These are phyloP conservation scores for Colletotrichum camelliae DNA, from an alignment of 2,329 filamentous ascomycete species.

Conservation along the genomic window DNA sequence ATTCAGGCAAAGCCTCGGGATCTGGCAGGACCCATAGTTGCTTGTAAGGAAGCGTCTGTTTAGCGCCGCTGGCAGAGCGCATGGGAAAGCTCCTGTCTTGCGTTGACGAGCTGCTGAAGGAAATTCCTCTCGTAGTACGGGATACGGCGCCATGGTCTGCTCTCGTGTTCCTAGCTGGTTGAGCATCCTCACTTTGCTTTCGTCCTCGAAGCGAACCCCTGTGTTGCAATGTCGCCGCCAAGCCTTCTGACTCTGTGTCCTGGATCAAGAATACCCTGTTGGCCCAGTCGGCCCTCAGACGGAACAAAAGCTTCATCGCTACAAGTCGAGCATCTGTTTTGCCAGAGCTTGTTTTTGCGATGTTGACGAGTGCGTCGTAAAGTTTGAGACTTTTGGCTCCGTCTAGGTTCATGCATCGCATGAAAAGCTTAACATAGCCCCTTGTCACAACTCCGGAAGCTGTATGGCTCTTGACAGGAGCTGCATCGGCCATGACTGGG, in stretches of 20 bases:
- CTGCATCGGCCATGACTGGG: conserved; percentile 26
- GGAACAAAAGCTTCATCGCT: conserved; percentile 80
- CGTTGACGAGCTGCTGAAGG: conserved; percentile 52
- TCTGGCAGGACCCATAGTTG: conserved; percentile 67
- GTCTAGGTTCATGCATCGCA: conserved; percentile 72
- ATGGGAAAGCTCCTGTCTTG: conserved; percentile 46
- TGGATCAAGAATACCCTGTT: conserved; percentile 76
- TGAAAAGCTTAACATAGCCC: conserved; percentile 78
- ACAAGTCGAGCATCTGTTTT: conserved; percentile 75
- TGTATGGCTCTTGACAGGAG: conserved; percentile 46
- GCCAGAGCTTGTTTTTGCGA: conserved; percentile 64
- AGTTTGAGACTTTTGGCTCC: conserved; percentile 67
- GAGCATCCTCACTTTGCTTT: conserved; percentile 57
- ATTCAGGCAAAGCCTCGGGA: conserved; percentile 57
- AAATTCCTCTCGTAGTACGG: conserved; percentile 56
- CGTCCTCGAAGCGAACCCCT: conserved; percentile 58
- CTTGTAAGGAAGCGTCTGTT: conserved; percentile 43
- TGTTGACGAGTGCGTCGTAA: conserved; percentile 67
- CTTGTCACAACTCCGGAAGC: conserved; percentile 74
- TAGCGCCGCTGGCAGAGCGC: conserved; percentile 48
- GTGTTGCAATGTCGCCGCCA: conserved; percentile 76
- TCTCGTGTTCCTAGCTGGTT: conserved; percentile 48
- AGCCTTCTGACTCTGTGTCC: conserved; percentile 72
- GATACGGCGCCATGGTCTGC: conserved; percentile 45
- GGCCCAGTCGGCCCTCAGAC: conserved; percentile 82